Evolutionary conservation across 306 rosid genomes (phyloP).

Genomic region (Senna siamea): DNA sequence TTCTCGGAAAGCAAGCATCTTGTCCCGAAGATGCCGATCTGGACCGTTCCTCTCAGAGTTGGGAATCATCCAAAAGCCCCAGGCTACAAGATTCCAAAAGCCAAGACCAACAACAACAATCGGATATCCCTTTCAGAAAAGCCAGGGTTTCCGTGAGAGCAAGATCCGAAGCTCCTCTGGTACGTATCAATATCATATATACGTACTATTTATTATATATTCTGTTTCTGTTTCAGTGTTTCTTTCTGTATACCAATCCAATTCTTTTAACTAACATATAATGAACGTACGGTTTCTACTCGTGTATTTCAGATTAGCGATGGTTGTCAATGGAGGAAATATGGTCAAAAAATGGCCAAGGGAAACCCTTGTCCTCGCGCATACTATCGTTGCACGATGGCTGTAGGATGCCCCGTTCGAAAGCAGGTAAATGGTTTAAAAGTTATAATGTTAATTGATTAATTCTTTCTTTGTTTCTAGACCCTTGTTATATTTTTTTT

Average conservation of each 20-base stretch:
- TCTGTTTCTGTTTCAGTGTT: too few relatives aligned
- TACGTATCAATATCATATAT: slow-evolving; percentile 13
- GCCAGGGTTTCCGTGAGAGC: slow-evolving; percentile 62
- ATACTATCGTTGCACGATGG: slow-evolving; percentile 76
- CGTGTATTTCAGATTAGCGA: slow-evolving; percentile 51
- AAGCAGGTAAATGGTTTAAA: slow-evolving; percentile 47
- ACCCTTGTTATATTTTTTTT: too few relatives aligned
- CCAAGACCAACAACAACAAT: slow-evolving; percentile 14
- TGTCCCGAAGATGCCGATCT: slow-evolving; percentile 27
- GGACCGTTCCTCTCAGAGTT: slow-evolving; percentile 45
- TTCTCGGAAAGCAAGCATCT: slow-evolving; percentile 37
- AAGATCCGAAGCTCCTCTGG: slow-evolving; percentile 61
- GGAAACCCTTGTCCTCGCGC: slow-evolving; percentile 79
- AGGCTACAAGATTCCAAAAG: slow-evolving; percentile 36
- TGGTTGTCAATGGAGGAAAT: slow-evolving; percentile 84
- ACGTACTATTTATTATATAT: too few relatives aligned
- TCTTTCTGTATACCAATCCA: not conserved
- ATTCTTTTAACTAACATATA: not conserved
- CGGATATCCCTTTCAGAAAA: slow-evolving; percentile 43
- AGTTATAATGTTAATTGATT: too few relatives aligned
- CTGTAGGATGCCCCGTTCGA: slow-evolving; percentile 65
- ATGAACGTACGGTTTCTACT: not conserved
- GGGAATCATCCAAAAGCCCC: slow-evolving; percentile 39
- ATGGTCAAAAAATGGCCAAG: slow-evolving; percentile 76
- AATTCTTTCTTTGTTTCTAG: too few relatives aligned